These are phyloP conservation scores for Arthromyces matolae DNA, from an alignment of 768 basidiomycete genomes.

Conservation along the genomic window DNA sequence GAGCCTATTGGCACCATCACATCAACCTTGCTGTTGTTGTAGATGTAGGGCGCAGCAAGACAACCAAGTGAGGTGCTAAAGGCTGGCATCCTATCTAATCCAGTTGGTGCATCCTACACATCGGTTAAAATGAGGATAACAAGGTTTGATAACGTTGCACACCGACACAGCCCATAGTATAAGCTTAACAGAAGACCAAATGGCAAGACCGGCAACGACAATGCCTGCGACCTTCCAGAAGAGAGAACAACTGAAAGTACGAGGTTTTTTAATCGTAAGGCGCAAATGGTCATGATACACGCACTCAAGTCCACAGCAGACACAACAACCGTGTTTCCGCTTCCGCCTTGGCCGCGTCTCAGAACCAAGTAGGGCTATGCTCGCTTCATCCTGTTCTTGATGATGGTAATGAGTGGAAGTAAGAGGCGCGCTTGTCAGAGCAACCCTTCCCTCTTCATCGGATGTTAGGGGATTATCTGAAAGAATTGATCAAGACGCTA, in stretches of 20 bases:
- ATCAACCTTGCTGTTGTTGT: conserved; percentile 35
- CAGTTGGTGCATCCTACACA: conserved; percentile 44
- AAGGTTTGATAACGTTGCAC: conserved; percentile 9
- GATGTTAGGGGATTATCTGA: conserved; percentile 40
- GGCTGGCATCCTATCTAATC: conserved; percentile 53
- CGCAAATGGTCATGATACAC: not conserved
- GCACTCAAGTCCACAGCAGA: conserved; percentile 39
- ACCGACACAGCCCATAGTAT: conserved; percentile 48
- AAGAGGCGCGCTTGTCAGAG: conserved; percentile 20
- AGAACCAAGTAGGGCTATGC: conserved; percentile 30
- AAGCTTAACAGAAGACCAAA: conserved; percentile 42
- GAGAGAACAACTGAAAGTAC: conserved; percentile 39
- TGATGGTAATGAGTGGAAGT: conserved; percentile 13
- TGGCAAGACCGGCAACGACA: conserved; percentile 35
- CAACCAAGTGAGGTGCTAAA: conserved; percentile 54
- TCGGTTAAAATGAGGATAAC: not conserved
- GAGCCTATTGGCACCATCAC: conserved; percentile 33
- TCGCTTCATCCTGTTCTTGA: conserved; percentile 26
- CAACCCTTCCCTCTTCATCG: conserved; percentile 40
- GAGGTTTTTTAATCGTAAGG: not conserved
- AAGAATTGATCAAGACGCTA: not conserved
- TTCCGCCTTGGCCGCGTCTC: conserved; percentile 25
- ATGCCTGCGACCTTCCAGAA: conserved; percentile 56
- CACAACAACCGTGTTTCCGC: conserved; percentile 39
- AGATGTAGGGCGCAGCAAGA: conserved; percentile 39